Percentiles rank a stretch among this genome's conserved stretches.
Conservation (phyloP, 352 stramenopile genomes). For the Blastocystis sp. region DNA sequence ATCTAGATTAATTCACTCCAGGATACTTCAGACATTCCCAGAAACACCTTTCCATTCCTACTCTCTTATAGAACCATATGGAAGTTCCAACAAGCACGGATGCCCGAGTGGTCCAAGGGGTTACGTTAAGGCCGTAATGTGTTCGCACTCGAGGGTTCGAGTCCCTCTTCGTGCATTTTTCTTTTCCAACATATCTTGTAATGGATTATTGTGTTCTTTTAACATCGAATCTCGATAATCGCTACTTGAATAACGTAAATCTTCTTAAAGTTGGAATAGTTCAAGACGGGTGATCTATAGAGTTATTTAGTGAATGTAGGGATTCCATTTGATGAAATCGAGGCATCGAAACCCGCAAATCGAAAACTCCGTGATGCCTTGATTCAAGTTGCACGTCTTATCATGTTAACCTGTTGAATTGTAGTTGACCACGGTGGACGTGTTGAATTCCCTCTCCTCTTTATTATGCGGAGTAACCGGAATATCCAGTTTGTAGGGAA, state of each 20-base stretch:
- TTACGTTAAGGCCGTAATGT: slow-evolving; percentile 54
- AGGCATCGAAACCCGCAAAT: not conserved
- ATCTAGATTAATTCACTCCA: no score
- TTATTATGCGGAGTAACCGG: slow-evolving; percentile 59
- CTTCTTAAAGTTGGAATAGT: slow-evolving; percentile 9
- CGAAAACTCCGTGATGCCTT: slow-evolving; percentile 2
- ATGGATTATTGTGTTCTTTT: slow-evolving; percentile 60
- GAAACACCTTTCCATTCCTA: no score
- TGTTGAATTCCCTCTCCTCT: slow-evolving; percentile 26
- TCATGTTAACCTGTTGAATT: not conserved
- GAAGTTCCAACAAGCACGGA: not conserved
- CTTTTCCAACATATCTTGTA: not conserved
- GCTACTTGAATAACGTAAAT: slow-evolving; percentile 44
- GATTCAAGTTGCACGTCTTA: slow-evolving; percentile 5
- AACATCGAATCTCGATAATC: slow-evolving; percentile 46
- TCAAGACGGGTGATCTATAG: not conserved
- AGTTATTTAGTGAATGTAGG: not conserved
- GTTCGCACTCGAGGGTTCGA: slow-evolving; percentile 55
- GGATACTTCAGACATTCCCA: no score
- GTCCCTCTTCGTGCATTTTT: slow-evolving; percentile 8
- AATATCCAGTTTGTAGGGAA: slow-evolving; percentile 61
- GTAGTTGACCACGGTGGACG: slow-evolving; percentile 33
- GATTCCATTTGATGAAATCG: slow-evolving; percentile 55
- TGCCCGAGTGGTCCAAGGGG: slow-evolving; percentile 44
- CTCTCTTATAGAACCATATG: no score